These are phyloP conservation scores for Collybia sordida DNA, from an alignment of 768 basidiomycete genomes.

Conservation along the genomic window DNA sequence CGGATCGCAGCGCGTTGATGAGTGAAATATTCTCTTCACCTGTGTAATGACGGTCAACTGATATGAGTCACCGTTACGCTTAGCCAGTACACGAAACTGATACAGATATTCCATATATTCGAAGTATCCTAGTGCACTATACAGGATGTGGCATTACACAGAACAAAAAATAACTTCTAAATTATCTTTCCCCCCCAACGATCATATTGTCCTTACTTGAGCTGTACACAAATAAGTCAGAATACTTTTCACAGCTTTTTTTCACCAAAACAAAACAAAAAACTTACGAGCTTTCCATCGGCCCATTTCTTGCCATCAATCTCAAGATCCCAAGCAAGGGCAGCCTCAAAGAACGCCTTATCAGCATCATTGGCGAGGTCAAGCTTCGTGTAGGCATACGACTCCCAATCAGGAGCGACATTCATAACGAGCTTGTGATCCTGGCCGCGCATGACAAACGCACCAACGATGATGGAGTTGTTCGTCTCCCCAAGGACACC, in stretches of 20 bases:
- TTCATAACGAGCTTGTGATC: constrained; percentile 70
- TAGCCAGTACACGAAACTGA: no score
- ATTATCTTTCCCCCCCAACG: no score
- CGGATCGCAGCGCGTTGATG: no score
- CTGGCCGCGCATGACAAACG: constrained; percentile 79
- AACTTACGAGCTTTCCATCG: constrained; percentile 75
- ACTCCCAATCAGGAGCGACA: constrained; percentile 90
- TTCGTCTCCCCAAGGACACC: constrained; percentile 85
- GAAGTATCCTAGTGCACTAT: no score
- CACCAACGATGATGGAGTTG: constrained; percentile 81
- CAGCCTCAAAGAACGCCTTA: constrained; percentile 86
- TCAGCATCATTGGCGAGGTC: constrained; percentile 73
- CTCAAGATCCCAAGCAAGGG: constrained; percentile 69
- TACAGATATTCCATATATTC: no score
- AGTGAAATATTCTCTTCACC: no score
- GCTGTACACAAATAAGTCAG: not conserved
- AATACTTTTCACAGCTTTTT: not conserved
- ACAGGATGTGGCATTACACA: no score
- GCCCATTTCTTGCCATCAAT: constrained; percentile 75
- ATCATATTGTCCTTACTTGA: not conserved
- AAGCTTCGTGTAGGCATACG: constrained; percentile 77
- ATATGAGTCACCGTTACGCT: no score
- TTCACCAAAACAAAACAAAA: not conserved
- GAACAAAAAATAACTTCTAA: no score
- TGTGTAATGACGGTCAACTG: no score